Evolutionary conservation across 1,284 basidiomycete genomes (phyloP).

Genomic region (Apiotrichum siamense): DNA sequence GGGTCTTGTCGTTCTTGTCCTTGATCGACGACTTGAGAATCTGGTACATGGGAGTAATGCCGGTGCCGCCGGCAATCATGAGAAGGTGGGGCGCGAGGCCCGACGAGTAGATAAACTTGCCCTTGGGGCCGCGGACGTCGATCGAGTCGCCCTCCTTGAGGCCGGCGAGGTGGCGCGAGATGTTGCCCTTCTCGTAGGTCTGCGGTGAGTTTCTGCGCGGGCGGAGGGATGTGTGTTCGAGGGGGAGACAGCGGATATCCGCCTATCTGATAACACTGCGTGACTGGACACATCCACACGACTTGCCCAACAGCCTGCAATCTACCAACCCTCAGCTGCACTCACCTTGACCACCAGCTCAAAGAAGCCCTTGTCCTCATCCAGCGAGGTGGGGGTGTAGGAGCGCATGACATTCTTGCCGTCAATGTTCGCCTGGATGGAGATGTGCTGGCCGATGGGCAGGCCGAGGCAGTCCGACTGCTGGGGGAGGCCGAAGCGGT

Average conservation of each 20-base stretch:
- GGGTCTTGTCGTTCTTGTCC: slow-evolving; percentile 77
- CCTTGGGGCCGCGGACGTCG: slow-evolving; percentile 91
- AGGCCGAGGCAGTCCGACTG: slow-evolving; percentile 78
- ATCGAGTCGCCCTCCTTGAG: slow-evolving; percentile 81
- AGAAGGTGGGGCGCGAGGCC: slow-evolving; percentile 69
- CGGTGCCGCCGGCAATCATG: slow-evolving; percentile 93
- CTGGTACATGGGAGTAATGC: slow-evolving; percentile 98
- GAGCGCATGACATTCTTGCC: slow-evolving; percentile 86
- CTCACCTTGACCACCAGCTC: slow-evolving; percentile 92
- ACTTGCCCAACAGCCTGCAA: no score
- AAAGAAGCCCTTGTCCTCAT: slow-evolving; percentile 88
- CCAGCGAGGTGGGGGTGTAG: slow-evolving; percentile 92
- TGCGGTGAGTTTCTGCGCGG: slow-evolving; percentile 37
- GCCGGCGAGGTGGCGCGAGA: slow-evolving; percentile 75
- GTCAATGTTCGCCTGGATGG: slow-evolving; percentile 80
- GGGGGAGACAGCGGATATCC: no score
- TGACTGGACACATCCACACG: no score
- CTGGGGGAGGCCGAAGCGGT: slow-evolving; percentile 80
- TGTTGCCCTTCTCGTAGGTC: slow-evolving; percentile 96
- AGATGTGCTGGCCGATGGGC: slow-evolving; percentile 95
- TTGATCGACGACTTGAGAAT: slow-evolving; percentile 81
- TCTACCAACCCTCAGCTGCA: background rate
- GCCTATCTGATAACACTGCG: no score
- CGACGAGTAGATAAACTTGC: slow-evolving; percentile 77
- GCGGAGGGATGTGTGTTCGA: background rate